Conservation (phyloP, 495 filamentous ascomycete genomes). For the Neurospora sp. region DNA sequence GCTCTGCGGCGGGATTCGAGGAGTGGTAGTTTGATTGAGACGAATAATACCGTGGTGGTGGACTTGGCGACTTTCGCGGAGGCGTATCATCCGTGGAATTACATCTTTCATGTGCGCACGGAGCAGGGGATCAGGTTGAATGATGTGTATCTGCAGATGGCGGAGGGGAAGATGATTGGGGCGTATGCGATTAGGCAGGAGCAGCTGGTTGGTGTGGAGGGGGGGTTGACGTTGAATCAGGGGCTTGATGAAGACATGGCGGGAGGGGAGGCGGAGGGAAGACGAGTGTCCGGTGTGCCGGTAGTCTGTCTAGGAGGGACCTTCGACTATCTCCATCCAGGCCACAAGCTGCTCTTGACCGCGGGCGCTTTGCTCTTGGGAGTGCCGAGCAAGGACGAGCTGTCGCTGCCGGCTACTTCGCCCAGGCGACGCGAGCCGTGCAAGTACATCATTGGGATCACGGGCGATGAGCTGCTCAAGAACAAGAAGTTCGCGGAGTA, state of each 20-base stretch:
- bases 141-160: constrained; percentile 30
- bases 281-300: background rate
- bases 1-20: constrained; percentile 17
- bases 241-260: background rate
- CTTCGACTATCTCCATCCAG: constrained; percentile 91
- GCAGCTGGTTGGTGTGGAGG: constrained; percentile 35
- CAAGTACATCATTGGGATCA: constrained; percentile 72
- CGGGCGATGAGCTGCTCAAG: constrained; percentile 71
- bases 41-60: constrained; percentile 47
- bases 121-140: constrained; percentile 43
- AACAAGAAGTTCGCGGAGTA: constrained; percentile 81
- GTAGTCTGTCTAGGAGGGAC: constrained; percentile 81
- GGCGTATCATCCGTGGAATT: constrained; percentile 57
- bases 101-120: constrained; percentile 55
- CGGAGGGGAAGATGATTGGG: constrained; percentile 32
- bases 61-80: constrained; percentile 55
- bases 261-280: background rate
- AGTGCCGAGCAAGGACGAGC: constrained; percentile 30
- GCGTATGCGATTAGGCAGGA: constrained; percentile 33
- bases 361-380: constrained; percentile 65
- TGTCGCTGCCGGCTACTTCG: constrained; percentile 2
- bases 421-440: constrained; percentile 16
- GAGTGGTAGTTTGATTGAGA: constrained; percentile 11
- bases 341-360: constrained; percentile 90
- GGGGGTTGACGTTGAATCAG: constrained; percentile 33